phyloP scores from a whole-genome alignment of 768 basidiomycete genomes.

The Glaciozyma martinii region DNA sequence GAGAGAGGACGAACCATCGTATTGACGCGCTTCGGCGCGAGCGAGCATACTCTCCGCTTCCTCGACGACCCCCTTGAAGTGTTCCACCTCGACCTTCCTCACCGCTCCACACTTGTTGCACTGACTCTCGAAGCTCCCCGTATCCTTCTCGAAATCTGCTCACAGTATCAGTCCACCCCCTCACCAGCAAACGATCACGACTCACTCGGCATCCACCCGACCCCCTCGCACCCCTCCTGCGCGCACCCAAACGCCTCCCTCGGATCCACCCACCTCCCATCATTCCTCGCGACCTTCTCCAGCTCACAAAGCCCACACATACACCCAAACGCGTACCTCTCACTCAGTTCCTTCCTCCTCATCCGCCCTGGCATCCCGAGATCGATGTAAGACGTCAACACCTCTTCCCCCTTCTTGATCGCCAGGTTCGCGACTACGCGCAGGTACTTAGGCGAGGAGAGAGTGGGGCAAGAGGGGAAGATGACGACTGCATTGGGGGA shows the following conservation, averaged over 20 bases:
- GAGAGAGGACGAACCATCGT: background rate
- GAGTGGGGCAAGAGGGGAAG: constrained; percentile 50
- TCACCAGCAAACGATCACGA: background rate
- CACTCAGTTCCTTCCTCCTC: constrained; percentile 53
- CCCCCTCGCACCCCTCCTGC: constrained; percentile 12
- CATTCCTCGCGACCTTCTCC: constrained; percentile 9
- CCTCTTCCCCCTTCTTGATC: constrained; percentile 63
- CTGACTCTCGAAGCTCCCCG: background rate
- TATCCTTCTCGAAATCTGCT: too few species aligned
- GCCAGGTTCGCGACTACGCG: constrained; percentile 62
- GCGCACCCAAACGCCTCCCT: constrained; percentile 58
- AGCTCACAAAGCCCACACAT: constrained; percentile 52
- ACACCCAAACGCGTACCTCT: constrained; percentile 73
- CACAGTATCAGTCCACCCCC: too few species aligned
- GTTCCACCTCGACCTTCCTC: constrained; percentile 2
- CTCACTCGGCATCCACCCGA: constrained; percentile 16
- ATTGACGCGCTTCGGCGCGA: background rate
- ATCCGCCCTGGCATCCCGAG: constrained; percentile 56
- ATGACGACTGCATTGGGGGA: constrained; percentile 83
- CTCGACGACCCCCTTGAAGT: background rate
- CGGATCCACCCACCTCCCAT: constrained; percentile 47
- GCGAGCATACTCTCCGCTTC: constrained; percentile 1
- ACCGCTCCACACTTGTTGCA: background rate
- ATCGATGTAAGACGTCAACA: constrained; percentile 77
- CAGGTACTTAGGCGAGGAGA: constrained; percentile 41